Evolutionary conservation across 2,329 filamentous ascomycete genomes (phyloP), one percentile per base, ranked within the genome.

Genomic region (Dactylellina parvicollis): DNA sequence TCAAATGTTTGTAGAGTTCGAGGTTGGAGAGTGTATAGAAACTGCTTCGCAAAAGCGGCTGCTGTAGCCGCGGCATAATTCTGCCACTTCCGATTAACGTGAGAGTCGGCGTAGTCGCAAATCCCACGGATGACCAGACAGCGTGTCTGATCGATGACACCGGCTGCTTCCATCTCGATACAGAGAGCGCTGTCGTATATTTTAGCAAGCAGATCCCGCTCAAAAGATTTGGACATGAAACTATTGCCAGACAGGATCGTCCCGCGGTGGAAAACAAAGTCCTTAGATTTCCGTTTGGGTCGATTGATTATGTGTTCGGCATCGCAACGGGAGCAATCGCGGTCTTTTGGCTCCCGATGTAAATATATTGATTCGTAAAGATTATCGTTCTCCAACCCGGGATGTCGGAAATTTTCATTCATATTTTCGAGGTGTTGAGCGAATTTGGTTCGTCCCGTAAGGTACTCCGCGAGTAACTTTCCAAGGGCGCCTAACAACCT

Each of bases 151-250:
- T 62, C 34, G 44, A 62, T 52, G 7, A 62, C 4, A 0, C 44
- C 59, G 3, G 59, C 59, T 2, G 59, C 59, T 10, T 62, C 59
- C 59, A 62, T 62, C 16, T 62, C 59, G 22, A 62, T 26, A 20
- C 59, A 62, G 18, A 59, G n/a, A 34, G 59, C 59, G 28, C 16
- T 26, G 26, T 32, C 7, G 28, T 26, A 64, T 18, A 18, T 36
- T 32, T 38, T 9, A 30, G 47, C 32, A 5, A 64, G 16, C 2
- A n/a, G 3, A 20, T 64, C 59, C 8, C 59, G 52, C 8, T 8
- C 4, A 22, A 24, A 12, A 2, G 47, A 14, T 7, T 20, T 44
- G 16, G 52, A 44, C 4, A 54, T 34, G 12, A 44, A 1, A 1
- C 20, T 8, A 10, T 54, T 22, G 4, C 47, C 59, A 8, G 59